These are phyloP conservation scores for Conidiobolus incongruus DNA, from an alignment of 371 early-diverging fungal genomes.

Conservation along the genomic window DNA sequence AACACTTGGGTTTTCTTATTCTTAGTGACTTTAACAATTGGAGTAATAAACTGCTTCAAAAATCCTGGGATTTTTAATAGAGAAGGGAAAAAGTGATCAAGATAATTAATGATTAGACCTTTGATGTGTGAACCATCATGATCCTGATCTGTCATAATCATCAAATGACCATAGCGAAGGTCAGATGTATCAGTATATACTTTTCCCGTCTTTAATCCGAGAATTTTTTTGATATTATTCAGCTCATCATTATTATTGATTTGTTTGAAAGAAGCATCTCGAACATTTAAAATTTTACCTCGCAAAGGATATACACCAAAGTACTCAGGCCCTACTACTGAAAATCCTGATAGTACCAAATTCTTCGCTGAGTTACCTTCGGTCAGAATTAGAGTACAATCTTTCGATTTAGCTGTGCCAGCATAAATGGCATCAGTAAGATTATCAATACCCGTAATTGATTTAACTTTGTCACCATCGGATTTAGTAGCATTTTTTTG, in stretches of 20 bases:
- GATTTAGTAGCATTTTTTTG: conserved; percentile 79
- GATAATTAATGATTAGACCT: conserved; percentile 95
- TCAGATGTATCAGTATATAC: conserved; percentile 47
- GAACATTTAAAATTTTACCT: conserved; percentile 97
- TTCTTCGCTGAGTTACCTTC: conserved; percentile 99
- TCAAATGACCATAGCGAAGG: conserved; percentile 93
- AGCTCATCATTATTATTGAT: conserved; percentile 88
- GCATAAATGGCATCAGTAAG: conserved; percentile 98
- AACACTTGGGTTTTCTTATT: conserved; percentile 46
- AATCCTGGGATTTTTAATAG: conserved; percentile 89
- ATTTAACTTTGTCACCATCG: conserved; percentile 54
- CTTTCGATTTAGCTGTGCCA: conserved; percentile 47
- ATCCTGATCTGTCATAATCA: conserved; percentile 99
- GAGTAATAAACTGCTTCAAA: conserved; percentile 97
- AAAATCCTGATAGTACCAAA: conserved; percentile 83
- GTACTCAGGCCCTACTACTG: conserved; percentile 84
- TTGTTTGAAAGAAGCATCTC: conserved; percentile 68
- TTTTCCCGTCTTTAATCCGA: conserved; percentile 88
- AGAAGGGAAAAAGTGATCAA: conserved; percentile 95
- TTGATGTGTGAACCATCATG: conserved; percentile 99
- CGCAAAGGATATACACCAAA: conserved; percentile 98
- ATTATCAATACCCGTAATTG: conserved; percentile 80
- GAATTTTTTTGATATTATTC: conserved; percentile 79
- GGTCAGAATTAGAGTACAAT: conserved; percentile 96
- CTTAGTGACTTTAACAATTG: conserved; percentile 77